These are phyloP conservation scores for Penicillium occitanis DNA, from an alignment of 2,329 filamentous ascomycete genomes.

Conservation along the genomic window DNA sequence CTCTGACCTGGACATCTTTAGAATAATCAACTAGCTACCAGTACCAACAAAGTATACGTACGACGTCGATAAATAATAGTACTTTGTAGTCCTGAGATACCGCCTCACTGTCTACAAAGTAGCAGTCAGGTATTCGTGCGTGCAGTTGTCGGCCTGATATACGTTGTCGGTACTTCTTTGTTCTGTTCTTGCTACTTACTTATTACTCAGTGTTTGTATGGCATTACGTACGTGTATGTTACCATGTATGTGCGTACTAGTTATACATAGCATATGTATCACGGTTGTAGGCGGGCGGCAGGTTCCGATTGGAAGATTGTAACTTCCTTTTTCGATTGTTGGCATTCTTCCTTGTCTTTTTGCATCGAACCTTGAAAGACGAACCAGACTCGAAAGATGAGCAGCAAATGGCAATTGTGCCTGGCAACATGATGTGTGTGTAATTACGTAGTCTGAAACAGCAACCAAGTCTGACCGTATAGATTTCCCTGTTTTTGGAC, in stretches of 20 bases:
- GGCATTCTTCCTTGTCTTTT: not conserved
- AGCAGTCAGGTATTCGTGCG: conserved; percentile 11
- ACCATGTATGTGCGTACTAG: too few relatives aligned
- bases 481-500: conserved; percentile 5
- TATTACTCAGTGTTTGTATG: not conserved
- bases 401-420: not conserved
- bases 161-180: not conserved
- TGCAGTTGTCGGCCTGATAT: conserved; percentile 5
- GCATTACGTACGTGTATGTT: not conserved
- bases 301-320: conserved; percentile 10
- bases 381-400: not conserved
- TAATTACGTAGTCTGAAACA: not conserved
- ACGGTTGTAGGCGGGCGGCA: not conserved
- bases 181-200: not conserved
- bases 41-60: not conserved
- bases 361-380: not conserved
- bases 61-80: not conserved
- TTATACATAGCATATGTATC: not conserved
- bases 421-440: not conserved
- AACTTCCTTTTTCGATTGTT: not conserved
- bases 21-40: not conserved
- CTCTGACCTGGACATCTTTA: not conserved
- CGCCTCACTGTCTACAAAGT: conserved; percentile 5
- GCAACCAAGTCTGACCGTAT: not conserved
- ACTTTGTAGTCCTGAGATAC: not conserved